Conservation (phyloP, 306 rosid species). For the Sicyos edulis region DNA sequence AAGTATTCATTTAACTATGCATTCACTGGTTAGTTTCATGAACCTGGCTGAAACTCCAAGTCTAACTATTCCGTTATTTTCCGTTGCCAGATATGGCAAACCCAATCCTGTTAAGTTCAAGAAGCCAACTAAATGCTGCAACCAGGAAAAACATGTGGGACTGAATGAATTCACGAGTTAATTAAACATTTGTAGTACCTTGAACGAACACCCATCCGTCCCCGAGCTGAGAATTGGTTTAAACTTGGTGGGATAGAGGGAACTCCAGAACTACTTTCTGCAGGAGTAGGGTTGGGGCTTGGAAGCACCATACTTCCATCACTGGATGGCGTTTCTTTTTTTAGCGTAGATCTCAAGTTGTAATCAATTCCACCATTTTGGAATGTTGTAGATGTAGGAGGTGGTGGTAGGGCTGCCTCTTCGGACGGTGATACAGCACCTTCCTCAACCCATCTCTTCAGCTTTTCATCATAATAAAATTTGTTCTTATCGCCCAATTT, state of each 20-base stretch:
- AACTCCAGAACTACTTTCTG: slow-evolving; percentile 54
- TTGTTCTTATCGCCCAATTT: slow-evolving; percentile 81
- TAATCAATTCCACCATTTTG: slow-evolving; percentile 66
- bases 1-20: too few relatives aligned
- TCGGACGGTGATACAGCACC: slow-evolving; percentile 71
- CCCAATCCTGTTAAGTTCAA: not conserved
- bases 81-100: not conserved
- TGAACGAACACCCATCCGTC: slow-evolving; percentile 71
- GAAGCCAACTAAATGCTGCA: not conserved
- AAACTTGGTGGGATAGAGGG: slow-evolving; percentile 73
- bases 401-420: slow-evolving; percentile 68
- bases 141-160: not conserved
- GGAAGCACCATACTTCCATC: slow-evolving; percentile 34
- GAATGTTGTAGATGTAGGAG: slow-evolving; percentile 62
- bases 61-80: not conserved
- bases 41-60: too few relatives aligned
- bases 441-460: slow-evolving; percentile 89
- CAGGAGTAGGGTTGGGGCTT: slow-evolving; percentile 35
- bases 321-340: slow-evolving; percentile 42
- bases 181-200: slow-evolving; percentile 43
- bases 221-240: slow-evolving; percentile 73
- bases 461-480: slow-evolving; percentile 81
- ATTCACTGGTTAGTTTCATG: too few relatives aligned
- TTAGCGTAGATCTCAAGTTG: slow-evolving; percentile 60
- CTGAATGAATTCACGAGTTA: not conserved